Conservation (phyloP, 192 early-diverging fungal genomes). For the Mortierella antarctica region DNA sequence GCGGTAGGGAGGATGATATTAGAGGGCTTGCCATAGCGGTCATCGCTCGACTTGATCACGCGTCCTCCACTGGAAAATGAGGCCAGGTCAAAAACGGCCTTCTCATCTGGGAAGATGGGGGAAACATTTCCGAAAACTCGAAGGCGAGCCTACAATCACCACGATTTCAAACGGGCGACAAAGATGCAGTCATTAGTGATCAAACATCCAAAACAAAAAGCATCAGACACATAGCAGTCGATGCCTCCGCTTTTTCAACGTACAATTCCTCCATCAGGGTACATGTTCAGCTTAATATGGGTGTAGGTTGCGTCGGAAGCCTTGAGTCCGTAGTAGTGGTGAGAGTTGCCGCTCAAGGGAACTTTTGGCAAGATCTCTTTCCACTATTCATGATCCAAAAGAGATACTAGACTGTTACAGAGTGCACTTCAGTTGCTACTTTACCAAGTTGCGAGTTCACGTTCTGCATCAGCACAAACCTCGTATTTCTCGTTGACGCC, state of each 20-base stretch:
- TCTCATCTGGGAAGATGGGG: constrained; percentile 64
- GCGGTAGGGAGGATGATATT: constrained; percentile 83
- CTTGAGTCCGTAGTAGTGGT: constrained; percentile 72
- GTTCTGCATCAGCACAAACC: constrained; percentile 8
- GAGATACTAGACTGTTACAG: not conserved
- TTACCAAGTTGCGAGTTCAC: not conserved
- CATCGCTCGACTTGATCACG: constrained; percentile 76
- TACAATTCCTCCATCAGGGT: constrained; percentile 85
- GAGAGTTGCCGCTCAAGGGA: constrained; percentile 75
- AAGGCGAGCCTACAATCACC: constrained; percentile 73
- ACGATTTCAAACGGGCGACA: constrained; percentile 50
- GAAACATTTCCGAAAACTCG: constrained; percentile 80
- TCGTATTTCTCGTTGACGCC: constrained; percentile 55
- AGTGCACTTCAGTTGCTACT: not conserved
- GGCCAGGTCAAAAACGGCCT: constrained; percentile 68
- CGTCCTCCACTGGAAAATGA: constrained; percentile 74
- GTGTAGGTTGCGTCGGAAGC: constrained; percentile 65
- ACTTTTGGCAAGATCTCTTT: constrained; percentile 75
- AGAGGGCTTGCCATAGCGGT: constrained; percentile 83
- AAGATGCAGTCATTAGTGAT: constrained; percentile 37
- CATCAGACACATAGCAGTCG: not conserved
- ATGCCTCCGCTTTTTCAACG: constrained; percentile 9
- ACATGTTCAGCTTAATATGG: constrained; percentile 80
- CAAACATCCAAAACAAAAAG: not conserved
- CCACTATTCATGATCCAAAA: constrained; percentile 30